These are phyloP conservation scores for Syzygium oleosum DNA, from an alignment of 345 rosid species.

Conservation along the genomic window DNA sequence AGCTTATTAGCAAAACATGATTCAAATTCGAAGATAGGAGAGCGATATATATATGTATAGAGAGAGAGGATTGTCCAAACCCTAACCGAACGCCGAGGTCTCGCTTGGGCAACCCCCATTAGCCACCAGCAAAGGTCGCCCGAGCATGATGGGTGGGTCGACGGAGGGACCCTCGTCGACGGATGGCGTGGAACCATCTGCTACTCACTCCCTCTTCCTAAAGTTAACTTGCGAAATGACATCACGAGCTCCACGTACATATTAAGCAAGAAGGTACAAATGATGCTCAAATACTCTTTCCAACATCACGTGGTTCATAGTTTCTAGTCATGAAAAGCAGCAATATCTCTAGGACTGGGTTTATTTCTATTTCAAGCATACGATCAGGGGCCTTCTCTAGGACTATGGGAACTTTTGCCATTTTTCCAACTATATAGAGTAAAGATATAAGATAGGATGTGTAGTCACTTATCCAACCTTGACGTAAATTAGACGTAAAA, in stretches of 20 bases:
- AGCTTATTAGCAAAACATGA: not conserved
- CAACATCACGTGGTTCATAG: not conserved
- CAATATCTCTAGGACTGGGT: not conserved
- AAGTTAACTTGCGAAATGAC: not conserved
- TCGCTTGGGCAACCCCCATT: not conserved
- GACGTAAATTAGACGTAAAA: not conserved
- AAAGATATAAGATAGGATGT: not conserved
- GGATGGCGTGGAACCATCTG: not conserved
- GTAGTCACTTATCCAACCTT: not conserved
- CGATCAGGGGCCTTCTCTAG: not conserved
- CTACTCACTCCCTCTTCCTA: not conserved
- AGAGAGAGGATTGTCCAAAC: not conserved
- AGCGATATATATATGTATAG: not conserved
- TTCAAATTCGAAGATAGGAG: not conserved
- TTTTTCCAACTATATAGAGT: not conserved
- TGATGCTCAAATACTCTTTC: not conserved
- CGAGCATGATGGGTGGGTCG: not conserved
- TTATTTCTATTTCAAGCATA: not conserved
- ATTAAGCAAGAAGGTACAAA: not conserved
- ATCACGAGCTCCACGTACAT: not conserved
- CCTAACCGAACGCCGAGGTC: not conserved
- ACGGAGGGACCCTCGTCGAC: not conserved
- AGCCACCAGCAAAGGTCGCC: not conserved
- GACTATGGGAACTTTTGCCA: not conserved
- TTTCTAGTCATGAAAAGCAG: not conserved